These are phyloP conservation scores for Lippia alba DNA, from an alignment of 305 asterid species.

Conservation along the genomic window DNA sequence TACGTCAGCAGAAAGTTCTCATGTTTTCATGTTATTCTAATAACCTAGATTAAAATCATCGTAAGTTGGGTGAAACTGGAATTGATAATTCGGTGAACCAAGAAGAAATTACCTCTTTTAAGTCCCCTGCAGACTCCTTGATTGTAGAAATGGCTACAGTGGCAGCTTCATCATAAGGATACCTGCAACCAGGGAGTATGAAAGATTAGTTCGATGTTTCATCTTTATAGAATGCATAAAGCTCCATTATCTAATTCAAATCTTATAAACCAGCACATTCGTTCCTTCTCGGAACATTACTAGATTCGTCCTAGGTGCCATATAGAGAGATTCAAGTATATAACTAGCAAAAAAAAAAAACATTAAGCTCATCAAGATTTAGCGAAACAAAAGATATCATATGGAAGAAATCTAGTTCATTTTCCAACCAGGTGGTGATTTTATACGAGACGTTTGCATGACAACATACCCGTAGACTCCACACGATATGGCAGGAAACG, in stretches of 20 bases:
- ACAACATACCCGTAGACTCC: slow-evolving; percentile 70
- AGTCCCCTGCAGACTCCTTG: slow-evolving; percentile 61
- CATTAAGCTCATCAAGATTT: neutral
- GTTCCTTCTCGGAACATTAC: slow-evolving; percentile 5
- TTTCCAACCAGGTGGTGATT: no score
- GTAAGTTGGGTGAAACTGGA: slow-evolving; percentile 9
- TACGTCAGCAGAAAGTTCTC: neutral
- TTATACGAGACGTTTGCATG: neutral
- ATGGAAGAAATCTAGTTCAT: slow-evolving; percentile 13
- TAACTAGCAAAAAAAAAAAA: neutral
- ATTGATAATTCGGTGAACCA: slow-evolving; percentile 7
- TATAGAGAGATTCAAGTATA: no score
- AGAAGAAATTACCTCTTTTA: slow-evolving; percentile 69
- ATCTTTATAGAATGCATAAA: slow-evolving; percentile 22
- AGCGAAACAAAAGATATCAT: neutral
- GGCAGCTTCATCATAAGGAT: slow-evolving; percentile 90
- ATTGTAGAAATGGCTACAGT: slow-evolving; percentile 78
- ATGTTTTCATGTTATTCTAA: neutral
- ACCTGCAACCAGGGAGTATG: slow-evolving; percentile 50
- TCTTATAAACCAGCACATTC: slow-evolving; percentile 4
- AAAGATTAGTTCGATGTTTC: slow-evolving; percentile 22
- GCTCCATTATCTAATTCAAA: slow-evolving; percentile 3
- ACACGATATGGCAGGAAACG: slow-evolving; percentile 94
- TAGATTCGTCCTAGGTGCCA: neutral
- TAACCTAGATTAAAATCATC: neutral